Evolutionary conservation across 345 rosid genomes (phyloP).

Genomic region (Dipteronia dyeriana): DNA sequence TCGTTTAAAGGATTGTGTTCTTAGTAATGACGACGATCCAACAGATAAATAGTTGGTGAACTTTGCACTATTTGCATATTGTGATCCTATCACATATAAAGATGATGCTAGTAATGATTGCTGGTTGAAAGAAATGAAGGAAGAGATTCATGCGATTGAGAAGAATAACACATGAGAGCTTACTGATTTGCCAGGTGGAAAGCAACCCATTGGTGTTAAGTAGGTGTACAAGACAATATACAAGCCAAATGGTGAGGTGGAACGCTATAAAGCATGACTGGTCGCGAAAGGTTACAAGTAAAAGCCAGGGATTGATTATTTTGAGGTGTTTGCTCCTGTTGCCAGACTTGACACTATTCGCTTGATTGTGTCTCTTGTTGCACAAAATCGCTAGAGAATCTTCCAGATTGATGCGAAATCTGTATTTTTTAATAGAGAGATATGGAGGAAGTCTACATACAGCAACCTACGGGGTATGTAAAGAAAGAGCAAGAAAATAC

Average conservation of each 20-base stretch:
- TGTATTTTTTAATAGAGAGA: not conserved
- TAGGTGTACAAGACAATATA: slow-evolving; percentile 14
- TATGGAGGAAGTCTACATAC: not conserved
- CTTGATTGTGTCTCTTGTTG: not conserved
- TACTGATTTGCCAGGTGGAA: not conserved
- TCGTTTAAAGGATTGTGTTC: not conserved
- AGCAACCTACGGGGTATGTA: not conserved
- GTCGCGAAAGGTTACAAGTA: slow-evolving; percentile 2
- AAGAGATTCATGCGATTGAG: slow-evolving; percentile 4
- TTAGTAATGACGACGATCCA: not conserved
- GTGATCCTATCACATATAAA: not conserved
- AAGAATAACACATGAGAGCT: slow-evolving; percentile 11
- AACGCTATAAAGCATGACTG: not conserved
- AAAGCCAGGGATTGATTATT: not conserved
- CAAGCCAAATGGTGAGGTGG: not conserved
- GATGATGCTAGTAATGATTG: no score
- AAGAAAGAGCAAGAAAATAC: not conserved
- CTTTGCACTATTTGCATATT: not conserved
- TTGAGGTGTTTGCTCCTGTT: no score
- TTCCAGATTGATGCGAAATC: not conserved
- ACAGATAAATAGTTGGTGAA: not conserved
- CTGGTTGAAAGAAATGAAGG: not conserved
- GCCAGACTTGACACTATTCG: not conserved
- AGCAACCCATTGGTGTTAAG: slow-evolving; percentile 1
- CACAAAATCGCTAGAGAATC: not conserved